phyloP scores from a whole-genome alignment of 2,329 filamentous ascomycete genomes.

The Plectosphaerella plurivora region DNA sequence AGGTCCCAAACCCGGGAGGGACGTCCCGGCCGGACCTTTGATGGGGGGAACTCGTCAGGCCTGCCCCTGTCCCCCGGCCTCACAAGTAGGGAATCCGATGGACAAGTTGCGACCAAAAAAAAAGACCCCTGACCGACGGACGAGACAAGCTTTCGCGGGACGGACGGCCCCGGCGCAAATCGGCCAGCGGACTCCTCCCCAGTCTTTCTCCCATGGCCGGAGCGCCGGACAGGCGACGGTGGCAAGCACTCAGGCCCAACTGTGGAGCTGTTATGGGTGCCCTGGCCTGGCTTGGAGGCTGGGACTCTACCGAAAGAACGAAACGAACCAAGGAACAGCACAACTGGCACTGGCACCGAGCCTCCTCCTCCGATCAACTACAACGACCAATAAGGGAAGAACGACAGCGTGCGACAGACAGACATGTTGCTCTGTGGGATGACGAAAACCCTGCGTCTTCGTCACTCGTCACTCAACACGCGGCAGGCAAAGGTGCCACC shows the following conservation, averaged over 20 bases:
- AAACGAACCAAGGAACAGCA: neutral
- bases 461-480: neutral
- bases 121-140: neutral
- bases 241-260: conserved; percentile 30
- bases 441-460: neutral
- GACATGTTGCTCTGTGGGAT: too few species aligned
- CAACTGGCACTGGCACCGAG: conserved; percentile 2
- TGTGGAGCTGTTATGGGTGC: conserved; percentile 20
- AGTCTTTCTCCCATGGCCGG: conserved; percentile 3
- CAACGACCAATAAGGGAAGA: neutral
- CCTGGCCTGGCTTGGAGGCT: neutral
- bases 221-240: conserved; percentile 8
- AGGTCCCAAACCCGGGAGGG: too few species aligned
- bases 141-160: neutral
- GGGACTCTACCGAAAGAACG: neutral
- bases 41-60: too few species aligned
- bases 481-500: neutral
- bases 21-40: too few species aligned
- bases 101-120: neutral
- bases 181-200: neutral
- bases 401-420: neutral
- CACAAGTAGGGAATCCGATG: neutral
- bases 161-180: conserved; percentile 10
- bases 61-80: too few species aligned
- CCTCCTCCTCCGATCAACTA: neutral